Base-by-base conservation (phyloP, 2,329 filamentous ascomycete species). In the Beauveria caledonica region DNA sequence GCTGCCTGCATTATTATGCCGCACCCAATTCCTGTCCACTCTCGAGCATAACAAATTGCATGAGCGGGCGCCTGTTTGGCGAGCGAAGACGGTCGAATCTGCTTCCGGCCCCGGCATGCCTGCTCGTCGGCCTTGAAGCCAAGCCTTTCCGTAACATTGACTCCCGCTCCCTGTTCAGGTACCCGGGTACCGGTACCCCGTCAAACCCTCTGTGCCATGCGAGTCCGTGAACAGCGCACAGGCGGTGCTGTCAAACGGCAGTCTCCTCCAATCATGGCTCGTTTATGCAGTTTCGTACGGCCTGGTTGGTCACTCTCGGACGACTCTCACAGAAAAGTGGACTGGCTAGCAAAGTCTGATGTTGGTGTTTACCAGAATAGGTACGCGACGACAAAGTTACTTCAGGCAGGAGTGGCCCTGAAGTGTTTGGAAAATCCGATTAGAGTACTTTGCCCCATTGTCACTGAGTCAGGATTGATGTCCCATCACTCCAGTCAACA, bases 251-350 rank as follows among this genome's bases (percentile, higher is more conserved):
- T 29, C 15, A 25, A 46, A 11, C 39, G 50, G n/a, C 40, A 50
- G 27, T 50, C 55, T 27, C 45, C 21, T 50, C 55, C 55, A 58
- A 58, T 58, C 45, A 42, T 17, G 45, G 45, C 45, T 29, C 21
- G 5, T 36, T n/a, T 27, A 33, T 25, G 13, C 25, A n/a, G 7
- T 27, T 7, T 39, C 4, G 23, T 36, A 27, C 45, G 55, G 45
- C 33, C 56, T 39, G 56, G 48, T 39, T 39, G 56, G 48, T 39
- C 17, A 44, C 48, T 51, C 48, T 51, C 21, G 33, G 55, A 50
- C 46, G 56, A 50, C 46, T 44, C 36, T 44, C 25, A 29, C 25
- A 17, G 23, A 58, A 58, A 58, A 58, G 56, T 58, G 56, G 56
- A 45, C 36, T 33, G 56, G 11, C 33, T 33, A 33, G 21, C 33